Conservation (phyloP, 2,329 filamentous ascomycete species). For the Byssothecium circinans region DNA sequence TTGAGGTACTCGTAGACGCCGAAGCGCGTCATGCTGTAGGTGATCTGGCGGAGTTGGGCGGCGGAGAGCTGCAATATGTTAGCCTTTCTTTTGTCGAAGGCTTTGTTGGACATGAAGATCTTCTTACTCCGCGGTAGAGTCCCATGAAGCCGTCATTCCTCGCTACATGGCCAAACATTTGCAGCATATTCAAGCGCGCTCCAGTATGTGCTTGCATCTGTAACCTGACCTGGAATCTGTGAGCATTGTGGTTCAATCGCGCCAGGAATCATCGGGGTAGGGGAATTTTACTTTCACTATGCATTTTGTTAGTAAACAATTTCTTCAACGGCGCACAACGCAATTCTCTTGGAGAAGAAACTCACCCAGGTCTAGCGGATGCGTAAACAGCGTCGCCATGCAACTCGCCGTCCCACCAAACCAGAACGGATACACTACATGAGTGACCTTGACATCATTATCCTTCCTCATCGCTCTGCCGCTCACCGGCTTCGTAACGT, state of each 20-base stretch:
- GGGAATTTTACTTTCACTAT: conserved; percentile 48
- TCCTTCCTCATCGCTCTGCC: conserved; percentile 42
- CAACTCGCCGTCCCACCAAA: conserved; percentile 95
- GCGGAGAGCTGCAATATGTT: conserved; percentile 67
- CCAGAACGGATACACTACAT: conserved; percentile 64
- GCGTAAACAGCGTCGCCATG: conserved; percentile 86
- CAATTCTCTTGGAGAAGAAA: conserved; percentile 16
- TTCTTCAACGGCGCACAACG: neutral
- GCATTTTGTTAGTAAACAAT: conserved; percentile 31
- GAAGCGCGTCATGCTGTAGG: conserved; percentile 95
- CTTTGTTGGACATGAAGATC: neutral
- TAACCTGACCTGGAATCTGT: conserved; percentile 69
- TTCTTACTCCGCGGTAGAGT: conserved; percentile 76
- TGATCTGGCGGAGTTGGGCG: conserved; percentile 85
- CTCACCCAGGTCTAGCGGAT: conserved; percentile 89
- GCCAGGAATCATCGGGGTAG: neutral
- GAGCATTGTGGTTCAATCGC: conserved; percentile 15
- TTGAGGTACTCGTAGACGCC: conserved; percentile 96
- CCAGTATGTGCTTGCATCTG: conserved; percentile 75
- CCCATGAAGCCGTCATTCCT: conserved; percentile 74
- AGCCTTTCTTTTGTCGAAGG: neutral
- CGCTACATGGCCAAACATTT: conserved; percentile 82
- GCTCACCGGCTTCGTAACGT: conserved; percentile 41
- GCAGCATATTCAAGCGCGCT: conserved; percentile 74
- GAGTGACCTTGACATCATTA: conserved; percentile 45